A percentile compares a stretch with the other conserved stretches of the same genome.
Conservation (phyloP, 192 early-diverging fungal species). For the Geranomyces michiganensis region DNA sequence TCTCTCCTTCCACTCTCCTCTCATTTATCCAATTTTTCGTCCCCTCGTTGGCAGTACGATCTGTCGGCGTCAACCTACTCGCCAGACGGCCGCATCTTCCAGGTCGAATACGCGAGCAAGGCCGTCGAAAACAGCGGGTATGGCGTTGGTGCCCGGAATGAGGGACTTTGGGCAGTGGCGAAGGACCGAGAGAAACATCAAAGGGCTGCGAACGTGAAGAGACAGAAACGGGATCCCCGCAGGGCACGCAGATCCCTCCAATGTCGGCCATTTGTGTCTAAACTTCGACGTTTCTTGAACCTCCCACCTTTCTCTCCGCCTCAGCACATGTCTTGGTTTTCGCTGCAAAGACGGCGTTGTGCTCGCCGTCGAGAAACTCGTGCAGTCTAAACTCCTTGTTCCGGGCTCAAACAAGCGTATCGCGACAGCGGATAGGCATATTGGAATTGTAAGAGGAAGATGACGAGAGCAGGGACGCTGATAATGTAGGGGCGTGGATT, state of each 20-base stretch:
- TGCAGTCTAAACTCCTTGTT: constrained; percentile 92
- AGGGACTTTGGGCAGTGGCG: too few relatives aligned
- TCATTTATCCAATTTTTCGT: background rate
- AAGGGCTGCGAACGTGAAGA: too few relatives aligned
- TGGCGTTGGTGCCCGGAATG: background rate
- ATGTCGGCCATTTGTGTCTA: too few relatives aligned
- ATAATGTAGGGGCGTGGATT: too few relatives aligned
- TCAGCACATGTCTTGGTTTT: constrained; percentile 90
- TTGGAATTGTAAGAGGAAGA: constrained; percentile 78
- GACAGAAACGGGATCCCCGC: too few relatives aligned
- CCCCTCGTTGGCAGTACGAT: constrained; percentile 69
- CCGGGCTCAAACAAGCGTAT: constrained; percentile 92
- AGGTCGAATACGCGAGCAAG: constrained; percentile 98
- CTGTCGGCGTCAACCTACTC: constrained; percentile 98
- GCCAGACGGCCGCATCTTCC: constrained; percentile 98
- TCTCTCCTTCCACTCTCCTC: background rate
- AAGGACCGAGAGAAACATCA: too few relatives aligned
- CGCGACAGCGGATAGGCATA: constrained; percentile 85
- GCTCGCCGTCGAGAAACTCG: constrained; percentile 93
- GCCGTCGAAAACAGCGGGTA: constrained; percentile 99
- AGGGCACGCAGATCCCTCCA: too few relatives aligned
- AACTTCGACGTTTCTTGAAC: too few relatives aligned
- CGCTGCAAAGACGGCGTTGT: constrained; percentile 95
- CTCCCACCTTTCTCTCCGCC: too few relatives aligned
- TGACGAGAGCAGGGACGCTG: too few relatives aligned